phyloP scores from a whole-genome alignment of 331 rosid species.

The Arachis monticola region DNA sequence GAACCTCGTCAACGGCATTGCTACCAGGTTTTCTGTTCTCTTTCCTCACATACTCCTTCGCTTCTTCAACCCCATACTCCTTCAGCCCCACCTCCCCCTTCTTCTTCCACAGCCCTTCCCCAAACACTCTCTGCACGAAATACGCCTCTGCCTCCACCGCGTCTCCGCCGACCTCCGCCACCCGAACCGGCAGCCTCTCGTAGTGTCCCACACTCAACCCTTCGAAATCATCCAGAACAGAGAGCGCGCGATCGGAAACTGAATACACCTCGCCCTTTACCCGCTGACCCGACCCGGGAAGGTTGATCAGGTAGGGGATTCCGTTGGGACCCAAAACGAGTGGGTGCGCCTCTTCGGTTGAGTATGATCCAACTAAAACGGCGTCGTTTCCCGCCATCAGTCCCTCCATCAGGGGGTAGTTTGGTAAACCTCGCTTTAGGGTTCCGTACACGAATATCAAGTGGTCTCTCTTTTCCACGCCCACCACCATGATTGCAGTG shows the following conservation, averaged over 20 bases:
- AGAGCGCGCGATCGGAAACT: slow-evolving; percentile 52
- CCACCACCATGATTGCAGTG: background rate
- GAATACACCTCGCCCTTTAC: slow-evolving; percentile 71
- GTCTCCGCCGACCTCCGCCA: background rate
- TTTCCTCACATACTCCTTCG: slow-evolving; percentile 40
- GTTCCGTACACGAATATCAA: slow-evolving; percentile 68
- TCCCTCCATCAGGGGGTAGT: slow-evolving; percentile 49
- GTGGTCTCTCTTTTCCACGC: background rate
- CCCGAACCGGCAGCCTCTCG: slow-evolving; percentile 57
- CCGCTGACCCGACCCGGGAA: slow-evolving; percentile 54
- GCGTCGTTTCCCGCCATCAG: slow-evolving; percentile 53
- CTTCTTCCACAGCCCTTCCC: slow-evolving; percentile 58
- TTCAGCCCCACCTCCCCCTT: slow-evolving; percentile 46
- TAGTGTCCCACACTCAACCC: slow-evolving; percentile 53
- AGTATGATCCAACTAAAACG: slow-evolving; percentile 39
- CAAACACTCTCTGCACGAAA: slow-evolving; percentile 58
- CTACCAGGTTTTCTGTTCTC: slow-evolving; percentile 36
- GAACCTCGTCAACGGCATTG: slow-evolving; percentile 37
- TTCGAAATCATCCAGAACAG: slow-evolving; percentile 62
- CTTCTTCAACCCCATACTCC: slow-evolving; percentile 50
- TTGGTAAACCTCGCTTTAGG: slow-evolving; percentile 63
- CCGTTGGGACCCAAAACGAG: slow-evolving; percentile 69
- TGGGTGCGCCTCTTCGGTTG: slow-evolving; percentile 47
- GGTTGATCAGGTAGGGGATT: slow-evolving; percentile 67
- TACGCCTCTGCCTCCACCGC: slow-evolving; percentile 61